Percentiles rank a stretch among this genome's conserved stretches.
These are phyloP conservation scores for Debaryomycetaceae sp. DNA, from an alignment of 1,139 yeast species.

Conservation along the genomic window DNA sequence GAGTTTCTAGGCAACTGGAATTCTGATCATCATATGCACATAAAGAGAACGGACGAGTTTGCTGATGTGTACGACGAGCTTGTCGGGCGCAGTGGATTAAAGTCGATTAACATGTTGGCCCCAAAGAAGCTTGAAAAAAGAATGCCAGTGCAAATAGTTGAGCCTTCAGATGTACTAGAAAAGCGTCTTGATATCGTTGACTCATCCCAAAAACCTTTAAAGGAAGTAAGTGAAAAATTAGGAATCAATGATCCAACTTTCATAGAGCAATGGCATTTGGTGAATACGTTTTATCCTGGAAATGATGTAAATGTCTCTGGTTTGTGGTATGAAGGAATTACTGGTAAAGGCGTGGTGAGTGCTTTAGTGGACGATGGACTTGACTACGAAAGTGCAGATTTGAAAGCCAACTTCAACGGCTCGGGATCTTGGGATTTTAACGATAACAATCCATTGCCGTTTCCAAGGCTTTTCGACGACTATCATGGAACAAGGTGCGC, in stretches of 20 bases:
- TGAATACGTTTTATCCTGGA: constrained; percentile 69
- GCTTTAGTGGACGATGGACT: constrained; percentile 95
- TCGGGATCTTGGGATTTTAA: constrained; percentile 92
- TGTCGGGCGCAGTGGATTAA: constrained; percentile 24
- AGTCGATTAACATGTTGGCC: constrained; percentile 49
- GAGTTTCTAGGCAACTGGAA: constrained; percentile 35
- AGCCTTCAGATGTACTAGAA: constrained; percentile 10
- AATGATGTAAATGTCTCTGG: constrained; percentile 86
- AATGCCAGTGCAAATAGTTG: constrained; percentile 30
- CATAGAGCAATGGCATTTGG: constrained; percentile 82
- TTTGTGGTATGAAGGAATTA: constrained; percentile 77
- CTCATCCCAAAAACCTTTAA: constrained; percentile 42
- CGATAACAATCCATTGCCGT: constrained; percentile 69
- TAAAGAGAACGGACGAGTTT: constrained; percentile 26
- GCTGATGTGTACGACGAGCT: constrained; percentile 26
- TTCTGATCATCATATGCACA: constrained; percentile 23
- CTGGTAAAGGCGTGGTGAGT: constrained; percentile 79
- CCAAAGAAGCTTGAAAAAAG: constrained; percentile 49
- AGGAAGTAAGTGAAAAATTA: constrained; percentile 50
- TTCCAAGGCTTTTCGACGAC: constrained; percentile 79
- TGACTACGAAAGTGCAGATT: constrained; percentile 74
- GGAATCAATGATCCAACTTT: constrained; percentile 79
- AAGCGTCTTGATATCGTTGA: constrained; percentile 27
- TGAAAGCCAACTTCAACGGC: constrained; percentile 64
- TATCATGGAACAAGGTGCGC: constrained; percentile 98